Evolutionary conservation across 495 filamentous ascomycete genomes (phyloP).

Genomic region (Xanthoparmelia taractica): DNA sequence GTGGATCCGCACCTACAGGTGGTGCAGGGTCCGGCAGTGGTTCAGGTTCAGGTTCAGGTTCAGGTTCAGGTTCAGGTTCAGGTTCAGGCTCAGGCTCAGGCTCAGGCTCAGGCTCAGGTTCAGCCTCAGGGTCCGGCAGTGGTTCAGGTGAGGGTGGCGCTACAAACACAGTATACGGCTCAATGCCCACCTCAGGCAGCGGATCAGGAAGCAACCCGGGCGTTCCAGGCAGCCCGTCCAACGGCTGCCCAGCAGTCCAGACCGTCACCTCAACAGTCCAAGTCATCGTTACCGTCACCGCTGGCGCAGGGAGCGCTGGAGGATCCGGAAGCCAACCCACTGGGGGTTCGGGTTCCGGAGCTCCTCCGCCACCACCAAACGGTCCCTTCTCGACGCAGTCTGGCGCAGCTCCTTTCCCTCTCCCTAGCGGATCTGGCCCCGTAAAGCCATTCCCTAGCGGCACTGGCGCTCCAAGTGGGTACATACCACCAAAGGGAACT

Average conservation of each 20-base stretch:
- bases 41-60: constrained; percentile 23
- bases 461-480: background rate
- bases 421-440: background rate
- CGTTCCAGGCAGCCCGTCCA: background rate
- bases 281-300: constrained; percentile 32
- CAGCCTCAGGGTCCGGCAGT: background rate
- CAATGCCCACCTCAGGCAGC: background rate
- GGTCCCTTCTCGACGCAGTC: constrained; percentile 6
- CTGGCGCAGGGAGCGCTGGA: background rate
- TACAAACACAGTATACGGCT: background rate
- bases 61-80: constrained; percentile 30
- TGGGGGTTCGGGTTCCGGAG: background rate
- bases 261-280: constrained; percentile 33
- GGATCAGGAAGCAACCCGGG: background rate
- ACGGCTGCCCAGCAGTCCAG: constrained; percentile 13
- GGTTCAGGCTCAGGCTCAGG: constrained; percentile 35
- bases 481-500: background rate
- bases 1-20: background rate
- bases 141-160: background rate
- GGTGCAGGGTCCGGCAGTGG: constrained; percentile 21
- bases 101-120: constrained; percentile 23
- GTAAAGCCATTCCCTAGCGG: background rate
- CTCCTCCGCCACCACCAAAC: background rate
- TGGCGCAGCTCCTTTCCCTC: background rate
- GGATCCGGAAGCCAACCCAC: background rate